Conservation (phyloP, 306 rosid genomes). For the Quercus dentata region DNA sequence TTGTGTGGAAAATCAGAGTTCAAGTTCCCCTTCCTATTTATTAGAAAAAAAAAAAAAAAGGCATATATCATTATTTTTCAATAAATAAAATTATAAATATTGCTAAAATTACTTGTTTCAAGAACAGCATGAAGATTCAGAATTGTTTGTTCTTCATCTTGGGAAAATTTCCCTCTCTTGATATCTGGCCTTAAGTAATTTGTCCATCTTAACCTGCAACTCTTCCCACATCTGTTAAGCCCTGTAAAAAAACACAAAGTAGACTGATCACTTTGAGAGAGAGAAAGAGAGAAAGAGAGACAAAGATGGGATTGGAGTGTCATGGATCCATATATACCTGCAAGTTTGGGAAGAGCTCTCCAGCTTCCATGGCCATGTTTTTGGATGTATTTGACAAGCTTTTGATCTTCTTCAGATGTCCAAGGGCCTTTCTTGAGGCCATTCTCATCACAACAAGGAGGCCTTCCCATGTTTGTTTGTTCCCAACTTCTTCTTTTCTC, state of each 20-base stretch:
- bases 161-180: conserved; percentile 60
- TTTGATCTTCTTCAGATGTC: conserved; percentile 68
- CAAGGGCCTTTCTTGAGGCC: conserved; percentile 69
- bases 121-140: conserved; percentile 60
- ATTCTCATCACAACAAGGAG: conserved; percentile 55
- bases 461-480: conserved; percentile 47
- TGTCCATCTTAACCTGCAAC: conserved; percentile 64
- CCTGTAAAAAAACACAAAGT: conserved; percentile 24
- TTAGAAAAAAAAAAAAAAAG: not conserved
- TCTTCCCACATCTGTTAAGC: conserved; percentile 62
- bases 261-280: not conserved
- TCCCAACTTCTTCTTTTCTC: not conserved
- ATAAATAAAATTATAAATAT: not conserved
- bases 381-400: conserved; percentile 45
- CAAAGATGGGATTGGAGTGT: not conserved
- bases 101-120: conserved; percentile 45
- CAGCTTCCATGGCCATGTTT: conserved; percentile 66
- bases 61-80: not conserved
- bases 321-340: conserved; percentile 31
- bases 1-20: too few species aligned
- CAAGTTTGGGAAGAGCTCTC: conserved; percentile 68
- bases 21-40: too few species aligned
- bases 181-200: conserved; percentile 60
- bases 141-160: conserved; percentile 66
- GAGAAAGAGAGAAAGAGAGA: conserved; percentile 2